Conservation (phyloP, 129 eudicot species). For the Lactuca sativa region DNA sequence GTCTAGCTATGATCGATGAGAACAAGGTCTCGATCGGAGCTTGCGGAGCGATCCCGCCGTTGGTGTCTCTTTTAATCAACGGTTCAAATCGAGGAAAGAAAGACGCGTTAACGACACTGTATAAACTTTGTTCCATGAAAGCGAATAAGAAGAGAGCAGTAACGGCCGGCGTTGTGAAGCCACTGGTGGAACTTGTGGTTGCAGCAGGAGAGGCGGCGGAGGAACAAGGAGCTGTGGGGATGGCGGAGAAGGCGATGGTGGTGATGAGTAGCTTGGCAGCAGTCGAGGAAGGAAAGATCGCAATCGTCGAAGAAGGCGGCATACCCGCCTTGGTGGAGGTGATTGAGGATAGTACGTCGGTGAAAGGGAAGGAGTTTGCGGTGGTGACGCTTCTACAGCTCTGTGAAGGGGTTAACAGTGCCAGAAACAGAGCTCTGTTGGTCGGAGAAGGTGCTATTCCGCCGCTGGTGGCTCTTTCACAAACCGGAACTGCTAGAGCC, state of each 20-base stretch:
- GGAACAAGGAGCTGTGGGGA: slow-evolving; percentile 58
- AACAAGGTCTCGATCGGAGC: slow-evolving; percentile 79
- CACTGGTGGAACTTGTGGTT: slow-evolving; percentile 70
- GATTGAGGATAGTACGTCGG: slow-evolving; percentile 64
- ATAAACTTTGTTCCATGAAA: slow-evolving; percentile 69
- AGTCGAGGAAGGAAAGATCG: slow-evolving; percentile 60
- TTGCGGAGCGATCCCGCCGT: slow-evolving; percentile 92
- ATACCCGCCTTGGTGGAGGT: slow-evolving; percentile 74
- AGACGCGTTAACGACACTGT: slow-evolving; percentile 87
- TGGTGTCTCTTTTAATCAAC: slow-evolving; percentile 56
- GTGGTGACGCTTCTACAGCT: slow-evolving; percentile 63
- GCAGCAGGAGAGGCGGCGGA: slow-evolving; percentile 39
- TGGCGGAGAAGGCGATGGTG: slow-evolving; percentile 96
- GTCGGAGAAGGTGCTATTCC: slow-evolving; percentile 96
- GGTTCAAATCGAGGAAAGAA: slow-evolving; percentile 82
- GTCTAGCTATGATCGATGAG: slow-evolving; percentile 71
- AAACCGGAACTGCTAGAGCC: slow-evolving; percentile 66
- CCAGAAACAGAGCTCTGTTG: slow-evolving; percentile 61
- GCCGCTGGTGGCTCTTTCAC: slow-evolving; percentile 87
- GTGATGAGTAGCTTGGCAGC: slow-evolving; percentile 68
- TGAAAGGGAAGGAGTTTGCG: slow-evolving; percentile 83
- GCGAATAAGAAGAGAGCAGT: slow-evolving; percentile 85
- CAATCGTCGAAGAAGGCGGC: slow-evolving; percentile 78
- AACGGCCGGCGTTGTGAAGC: slow-evolving; percentile 79
- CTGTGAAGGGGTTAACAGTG: slow-evolving; percentile 54